Evolutionary conservation across 2,329 filamentous ascomycete genomes (phyloP).

Genomic region (Ophiostoma sp.): DNA sequence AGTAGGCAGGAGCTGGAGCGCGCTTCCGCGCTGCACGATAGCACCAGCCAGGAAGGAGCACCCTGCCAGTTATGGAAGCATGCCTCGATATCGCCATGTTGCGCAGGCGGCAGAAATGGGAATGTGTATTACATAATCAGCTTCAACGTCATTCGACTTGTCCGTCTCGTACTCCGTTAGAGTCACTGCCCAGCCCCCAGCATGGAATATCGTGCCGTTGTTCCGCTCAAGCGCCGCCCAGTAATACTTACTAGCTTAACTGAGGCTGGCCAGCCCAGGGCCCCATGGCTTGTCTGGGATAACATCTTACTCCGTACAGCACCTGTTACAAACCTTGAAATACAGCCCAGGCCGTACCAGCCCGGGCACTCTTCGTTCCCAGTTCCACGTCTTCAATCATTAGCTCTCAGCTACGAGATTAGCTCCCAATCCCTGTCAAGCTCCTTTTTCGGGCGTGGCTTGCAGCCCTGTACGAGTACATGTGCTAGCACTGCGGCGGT

Average conservation of each 20-base stretch:
- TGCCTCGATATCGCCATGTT: not conserved
- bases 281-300: not conserved
- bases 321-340: too few relatives aligned
- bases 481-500: not conserved
- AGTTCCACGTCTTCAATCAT: not conserved
- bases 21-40: too few relatives aligned
- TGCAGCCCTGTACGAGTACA: not conserved
- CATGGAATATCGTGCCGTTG: not conserved
- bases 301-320: not conserved
- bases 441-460: not conserved
- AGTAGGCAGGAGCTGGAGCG: not conserved
- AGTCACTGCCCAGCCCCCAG: not conserved
- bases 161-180: not conserved
- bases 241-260: not conserved
- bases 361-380: not conserved
- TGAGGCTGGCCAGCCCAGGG: not conserved
- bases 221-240: constrained; percentile 6
- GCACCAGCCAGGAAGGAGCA: not conserved
- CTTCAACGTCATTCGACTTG: not conserved
- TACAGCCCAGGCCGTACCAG: not conserved
- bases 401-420: not conserved
- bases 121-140: not conserved
- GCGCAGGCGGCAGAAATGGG: not conserved
- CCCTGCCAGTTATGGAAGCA: not conserved
- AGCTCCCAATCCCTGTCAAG: not conserved